Evolutionary conservation across 306 rosid species (phyloP).

Genomic region (Quercus berberidifolia): DNA sequence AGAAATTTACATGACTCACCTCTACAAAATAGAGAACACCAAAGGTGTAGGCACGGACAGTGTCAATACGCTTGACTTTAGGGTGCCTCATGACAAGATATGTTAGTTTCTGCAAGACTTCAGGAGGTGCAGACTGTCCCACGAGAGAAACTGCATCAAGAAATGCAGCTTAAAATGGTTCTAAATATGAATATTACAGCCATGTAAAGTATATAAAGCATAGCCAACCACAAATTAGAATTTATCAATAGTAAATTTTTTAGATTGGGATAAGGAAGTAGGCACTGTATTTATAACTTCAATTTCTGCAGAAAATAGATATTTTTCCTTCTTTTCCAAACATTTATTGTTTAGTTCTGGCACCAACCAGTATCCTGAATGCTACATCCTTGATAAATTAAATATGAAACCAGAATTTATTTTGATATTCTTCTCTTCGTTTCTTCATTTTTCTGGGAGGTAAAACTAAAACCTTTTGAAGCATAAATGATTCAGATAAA

Average conservation of each 20-base stretch:
- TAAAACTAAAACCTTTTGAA: neutral
- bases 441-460: neutral
- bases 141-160: conserved; percentile 63
- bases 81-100: conserved; percentile 78
- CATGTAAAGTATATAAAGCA: neutral
- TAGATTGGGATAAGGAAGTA: no score
- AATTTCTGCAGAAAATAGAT: neutral
- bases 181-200: neutral
- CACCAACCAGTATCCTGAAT: neutral
- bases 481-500: neutral
- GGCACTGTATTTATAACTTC: neutral
- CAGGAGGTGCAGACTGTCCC: conserved; percentile 95
- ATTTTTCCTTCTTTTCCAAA: no score
- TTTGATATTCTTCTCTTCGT: neutral
- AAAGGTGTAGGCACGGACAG: conserved; percentile 96
- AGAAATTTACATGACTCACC: conserved; percentile 37
- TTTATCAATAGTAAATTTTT: no score
- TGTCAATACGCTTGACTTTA: conserved; percentile 70
- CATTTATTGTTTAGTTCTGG: neutral
- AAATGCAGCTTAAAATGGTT: neutral
- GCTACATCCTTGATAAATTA: neutral
- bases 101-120: conserved; percentile 79
- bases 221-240: neutral
- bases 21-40: conserved; percentile 96
- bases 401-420: neutral